phyloP scores from a whole-genome alignment of 2,329 filamentous ascomycete species.

The Arthroderma uncinatum region DNA sequence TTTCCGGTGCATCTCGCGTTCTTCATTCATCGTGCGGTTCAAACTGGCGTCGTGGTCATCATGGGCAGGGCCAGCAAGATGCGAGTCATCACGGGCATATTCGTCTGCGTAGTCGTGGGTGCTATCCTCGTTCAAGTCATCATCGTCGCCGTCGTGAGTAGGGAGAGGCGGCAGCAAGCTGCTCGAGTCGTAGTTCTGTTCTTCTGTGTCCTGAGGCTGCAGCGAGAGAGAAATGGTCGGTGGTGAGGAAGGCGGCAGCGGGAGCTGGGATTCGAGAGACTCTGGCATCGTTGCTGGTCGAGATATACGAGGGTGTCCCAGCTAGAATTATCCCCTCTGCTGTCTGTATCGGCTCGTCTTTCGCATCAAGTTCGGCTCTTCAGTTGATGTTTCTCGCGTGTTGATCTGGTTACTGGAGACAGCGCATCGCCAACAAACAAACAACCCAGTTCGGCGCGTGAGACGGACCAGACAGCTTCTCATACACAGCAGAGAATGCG shows the following conservation, averaged over 20 bases:
- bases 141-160: constrained; percentile 9
- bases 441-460: neutral
- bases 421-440: neutral
- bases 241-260: constrained; percentile 10
- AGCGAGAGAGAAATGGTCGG: constrained; percentile 8
- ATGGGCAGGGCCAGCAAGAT: constrained; percentile 7
- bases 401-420: neutral
- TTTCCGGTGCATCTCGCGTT: constrained; percentile 48
- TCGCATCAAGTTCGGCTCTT: neutral
- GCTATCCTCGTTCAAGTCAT: constrained; percentile 12
- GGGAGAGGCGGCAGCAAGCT: constrained; percentile 10
- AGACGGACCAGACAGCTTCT: neutral
- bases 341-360: neutral
- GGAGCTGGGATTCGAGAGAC: neutral
- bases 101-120: constrained; percentile 16
- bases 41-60: constrained; percentile 8
- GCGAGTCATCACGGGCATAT: constrained; percentile 21
- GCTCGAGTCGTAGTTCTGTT: constrained; percentile 12
- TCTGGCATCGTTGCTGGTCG: neutral
- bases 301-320: neutral
- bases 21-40: constrained; percentile 40
- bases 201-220: neutral
- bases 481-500: neutral
- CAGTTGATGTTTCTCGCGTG: neutral
- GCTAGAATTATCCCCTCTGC: neutral